Conservation (phyloP, 371 early-diverging fungal genomes). For the Dichotomocladium elegans region DNA sequence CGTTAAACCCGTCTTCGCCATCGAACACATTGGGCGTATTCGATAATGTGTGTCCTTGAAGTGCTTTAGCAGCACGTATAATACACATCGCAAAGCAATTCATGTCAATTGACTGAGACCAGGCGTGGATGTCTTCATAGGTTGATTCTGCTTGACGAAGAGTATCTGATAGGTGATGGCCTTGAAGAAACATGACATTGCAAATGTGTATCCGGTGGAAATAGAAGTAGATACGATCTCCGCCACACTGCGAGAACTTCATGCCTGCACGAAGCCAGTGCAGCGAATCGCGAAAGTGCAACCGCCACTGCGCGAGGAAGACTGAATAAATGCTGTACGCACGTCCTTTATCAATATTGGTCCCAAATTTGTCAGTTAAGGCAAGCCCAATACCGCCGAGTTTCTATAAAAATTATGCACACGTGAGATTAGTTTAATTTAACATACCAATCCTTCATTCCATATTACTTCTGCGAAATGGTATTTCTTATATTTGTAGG, state of each 20-base stretch:
- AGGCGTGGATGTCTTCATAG: slow-evolving; percentile 34
- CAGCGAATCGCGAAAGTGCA: slow-evolving; percentile 22
- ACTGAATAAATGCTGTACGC: slow-evolving; percentile 23
- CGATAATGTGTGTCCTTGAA: slow-evolving; percentile 34
- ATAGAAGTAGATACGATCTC: slow-evolving; percentile 40
- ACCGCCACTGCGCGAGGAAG: slow-evolving; percentile 30
- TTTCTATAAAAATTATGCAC: slow-evolving; percentile 8
- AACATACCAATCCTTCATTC: not conserved
- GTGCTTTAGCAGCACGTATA: slow-evolving; percentile 31
- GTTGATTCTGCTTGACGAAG: slow-evolving; percentile 28
- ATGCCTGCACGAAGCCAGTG: slow-evolving; percentile 11
- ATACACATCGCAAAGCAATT: slow-evolving; percentile 34
- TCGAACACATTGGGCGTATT: slow-evolving; percentile 26
- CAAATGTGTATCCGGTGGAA: slow-evolving; percentile 30
- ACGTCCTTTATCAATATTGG: slow-evolving; percentile 32
- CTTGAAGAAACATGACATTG: slow-evolving; percentile 16
- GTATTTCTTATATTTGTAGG: slow-evolving; percentile 16
- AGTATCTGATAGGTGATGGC: slow-evolving; percentile 16
- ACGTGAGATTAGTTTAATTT: too few species aligned
- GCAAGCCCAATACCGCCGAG: slow-evolving; percentile 29
- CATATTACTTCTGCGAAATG: slow-evolving; percentile 24
- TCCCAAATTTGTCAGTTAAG: slow-evolving; percentile 24
- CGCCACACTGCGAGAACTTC: slow-evolving; percentile 20
- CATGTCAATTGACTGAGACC: slow-evolving; percentile 35
- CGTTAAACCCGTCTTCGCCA: slow-evolving; percentile 43